Conservation (phyloP, 2,329 filamentous ascomycete species). For the Sporothrix variecibatus region DNA sequence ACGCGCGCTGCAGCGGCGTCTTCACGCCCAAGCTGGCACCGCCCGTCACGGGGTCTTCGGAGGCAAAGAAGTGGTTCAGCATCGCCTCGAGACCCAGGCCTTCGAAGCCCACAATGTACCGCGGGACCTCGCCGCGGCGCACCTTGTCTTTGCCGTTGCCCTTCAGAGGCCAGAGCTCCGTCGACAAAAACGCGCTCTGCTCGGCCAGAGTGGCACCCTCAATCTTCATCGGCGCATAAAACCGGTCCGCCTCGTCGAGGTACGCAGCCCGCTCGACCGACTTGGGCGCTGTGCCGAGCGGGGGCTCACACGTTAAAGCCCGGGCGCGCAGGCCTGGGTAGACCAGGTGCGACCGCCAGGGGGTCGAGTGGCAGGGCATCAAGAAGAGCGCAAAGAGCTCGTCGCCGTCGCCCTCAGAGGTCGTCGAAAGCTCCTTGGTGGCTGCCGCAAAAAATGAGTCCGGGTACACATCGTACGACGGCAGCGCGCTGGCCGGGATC, state of each 20-base stretch:
- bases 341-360: conserved; percentile 87
- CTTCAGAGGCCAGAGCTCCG: conserved; percentile 50
- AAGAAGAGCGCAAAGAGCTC: conserved; percentile 75
- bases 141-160: neutral
- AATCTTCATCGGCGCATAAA: conserved; percentile 66
- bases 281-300: conserved; percentile 64
- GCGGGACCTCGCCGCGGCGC: conserved; percentile 46
- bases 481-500: conserved; percentile 34
- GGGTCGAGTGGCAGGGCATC: conserved; percentile 94
- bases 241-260: conserved; percentile 85
- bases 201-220: neutral
- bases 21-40: conserved; percentile 46
- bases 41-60: conserved; percentile 27
- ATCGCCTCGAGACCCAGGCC: conserved; percentile 58
- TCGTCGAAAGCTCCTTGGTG: conserved; percentile 1
- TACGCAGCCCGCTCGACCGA: conserved; percentile 66
- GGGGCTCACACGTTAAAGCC: conserved; percentile 88
- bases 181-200: conserved; percentile 53
- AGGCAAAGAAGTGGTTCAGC: conserved; percentile 46
- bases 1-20: conserved; percentile 48
- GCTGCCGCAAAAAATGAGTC: conserved; percentile 32
- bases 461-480: conserved; percentile 37
- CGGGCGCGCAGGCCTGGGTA: conserved; percentile 74
- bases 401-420: conserved; percentile 34
- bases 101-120: conserved; percentile 64